Base-by-base conservation (phyloP, 1,139 yeast genomes). In the Suhomyces taliae region DNA sequence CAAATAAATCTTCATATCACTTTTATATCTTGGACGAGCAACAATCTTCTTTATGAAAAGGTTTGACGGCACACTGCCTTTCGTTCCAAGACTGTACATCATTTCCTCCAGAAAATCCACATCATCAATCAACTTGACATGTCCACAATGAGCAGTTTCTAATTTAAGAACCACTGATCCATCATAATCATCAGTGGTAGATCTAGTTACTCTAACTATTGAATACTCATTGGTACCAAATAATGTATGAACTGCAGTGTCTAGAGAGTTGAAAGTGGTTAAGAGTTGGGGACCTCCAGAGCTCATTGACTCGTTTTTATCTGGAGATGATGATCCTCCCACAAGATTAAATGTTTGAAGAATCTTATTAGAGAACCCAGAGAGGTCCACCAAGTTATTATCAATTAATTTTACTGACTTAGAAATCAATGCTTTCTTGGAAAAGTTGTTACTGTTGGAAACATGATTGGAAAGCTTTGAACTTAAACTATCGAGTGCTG, bases 141-240 rank as follows among this genome's bases (percentile, higher is more conserved):
- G 81, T 3, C 85, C 84, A 0, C 83, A 81, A 49, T 65, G 70
- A 0, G 82, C 81, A 1, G 83, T 76, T 57, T 80, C 85, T 43
- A 80, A 63, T 54, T 80, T 80, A 39, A 80, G 62, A 4, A 79
- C 64, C 7, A 74, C 68, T 10, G 82, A 72, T 1, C 83, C 82
- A 26, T 79, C 81, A 36, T 63, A 61, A 51, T 78, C 82, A 34
- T 70, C 69, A 6, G 82, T 77, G 7, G 83, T 79, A 1, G 83
- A 79, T 48, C 84, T 64, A 1, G 85, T 79, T 6, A 80, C 77
- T 46, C 85, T 63, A 7, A 80, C 67, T 27, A 80, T 56, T 0
- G 82, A 69, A 56, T 69, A 80, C 12, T 73, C 70, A 7, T 61
- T 60, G 8, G 69, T 44, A 1, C 72, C 72, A 56, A 79, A 80